phyloP scores from a whole-genome alignment of 2,329 filamentous ascomycete species.

The Echinosphaeria canescens region DNA sequence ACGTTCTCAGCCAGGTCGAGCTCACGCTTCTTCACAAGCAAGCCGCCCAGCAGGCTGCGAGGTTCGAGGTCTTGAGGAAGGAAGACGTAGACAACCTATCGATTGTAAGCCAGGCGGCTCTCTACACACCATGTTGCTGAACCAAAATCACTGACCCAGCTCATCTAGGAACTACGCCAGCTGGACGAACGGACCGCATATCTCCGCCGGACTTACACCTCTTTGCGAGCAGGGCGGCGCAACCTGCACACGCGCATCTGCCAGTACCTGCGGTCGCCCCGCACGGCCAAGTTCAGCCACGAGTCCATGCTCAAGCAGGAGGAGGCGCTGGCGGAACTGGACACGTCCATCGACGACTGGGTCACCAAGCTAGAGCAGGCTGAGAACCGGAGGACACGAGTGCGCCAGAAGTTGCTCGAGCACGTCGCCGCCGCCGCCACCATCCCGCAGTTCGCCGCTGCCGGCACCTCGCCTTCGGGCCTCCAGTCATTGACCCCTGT shows the following conservation, averaged over 20 bases:
- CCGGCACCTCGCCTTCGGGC: conserved; percentile 4
- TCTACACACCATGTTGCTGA: neutral
- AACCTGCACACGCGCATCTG: conserved; percentile 61
- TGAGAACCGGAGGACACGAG: conserved; percentile 53
- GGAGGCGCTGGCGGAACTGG: conserved; percentile 56
- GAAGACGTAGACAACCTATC: conserved; percentile 45
- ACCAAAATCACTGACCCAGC: conserved; percentile 2
- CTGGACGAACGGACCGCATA: conserved; percentile 66
- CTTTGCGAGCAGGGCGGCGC: conserved; percentile 51
- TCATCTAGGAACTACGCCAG: conserved; percentile 40
- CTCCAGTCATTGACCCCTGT: no score
- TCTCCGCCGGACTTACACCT: conserved; percentile 54
- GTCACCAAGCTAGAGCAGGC: conserved; percentile 59
- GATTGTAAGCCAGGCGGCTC: conserved; percentile 18
- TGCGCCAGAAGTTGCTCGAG: conserved; percentile 63
- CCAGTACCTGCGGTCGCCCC: conserved; percentile 50
- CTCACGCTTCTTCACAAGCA: conserved; percentile 30
- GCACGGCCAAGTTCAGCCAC: conserved; percentile 48
- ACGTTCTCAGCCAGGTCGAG: conserved; percentile 24
- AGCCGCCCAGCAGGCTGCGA: conserved; percentile 35
- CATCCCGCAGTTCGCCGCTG: conserved; percentile 11
- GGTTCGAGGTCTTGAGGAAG: conserved; percentile 40
- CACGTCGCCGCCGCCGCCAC: conserved; percentile 55
- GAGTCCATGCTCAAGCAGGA: conserved; percentile 63
- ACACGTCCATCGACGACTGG: conserved; percentile 64